Base-by-base conservation (phyloP, 1,284 basidiomycete genomes). In the Kalmanozyma brasiliensis region DNA sequence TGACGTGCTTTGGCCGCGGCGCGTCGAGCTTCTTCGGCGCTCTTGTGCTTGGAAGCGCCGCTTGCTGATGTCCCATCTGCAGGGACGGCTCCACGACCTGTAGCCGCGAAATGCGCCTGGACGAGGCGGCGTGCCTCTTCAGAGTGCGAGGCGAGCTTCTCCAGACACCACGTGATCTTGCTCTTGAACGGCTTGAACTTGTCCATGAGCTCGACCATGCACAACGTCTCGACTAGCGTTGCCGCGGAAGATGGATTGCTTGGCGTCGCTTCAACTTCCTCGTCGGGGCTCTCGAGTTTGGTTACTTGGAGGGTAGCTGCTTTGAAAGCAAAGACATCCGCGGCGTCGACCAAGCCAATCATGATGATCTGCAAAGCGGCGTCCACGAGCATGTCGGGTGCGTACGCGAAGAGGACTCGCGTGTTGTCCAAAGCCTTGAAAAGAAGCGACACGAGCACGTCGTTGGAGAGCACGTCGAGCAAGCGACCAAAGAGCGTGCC, bases 381-480 rank as follows among this genome's bases (percentile, higher is more conserved):
- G 81, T 98, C 95, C 14, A 97, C 86, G 52, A 98, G 90, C 3
- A 91, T 90, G 78, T 95, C 93, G 0, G 78, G 79, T 19, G 78
- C 58, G 41, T 74, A 62, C 8, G 56, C 47, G 38, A 59, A 51
- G 19, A 59, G 29, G 5, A 48, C 35, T 4, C 49, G 58, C 14
- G 64, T 68, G 38, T 69, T 66, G 30, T 58, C 58, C 20, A 79
- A 49, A 10, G 76, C 69, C 20, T 46, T 47, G 52, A 73, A 74
- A 30, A 79, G 52, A n/a, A 79, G 52, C 23, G 61, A 67, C 20
- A 66, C 32, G 23, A 80, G 55, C 10, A 62, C 48, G 14, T 66
- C 52, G 30, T 66, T 66, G 6, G 44, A 41, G 3, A 79, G 52
- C 4, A 68, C 46, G 14, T 69, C 41, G n/a, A 36, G 46, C 23